phyloP scores from a whole-genome alignment of 202 grass and related monocot genomes.

The Zoysia matrella region DNA sequence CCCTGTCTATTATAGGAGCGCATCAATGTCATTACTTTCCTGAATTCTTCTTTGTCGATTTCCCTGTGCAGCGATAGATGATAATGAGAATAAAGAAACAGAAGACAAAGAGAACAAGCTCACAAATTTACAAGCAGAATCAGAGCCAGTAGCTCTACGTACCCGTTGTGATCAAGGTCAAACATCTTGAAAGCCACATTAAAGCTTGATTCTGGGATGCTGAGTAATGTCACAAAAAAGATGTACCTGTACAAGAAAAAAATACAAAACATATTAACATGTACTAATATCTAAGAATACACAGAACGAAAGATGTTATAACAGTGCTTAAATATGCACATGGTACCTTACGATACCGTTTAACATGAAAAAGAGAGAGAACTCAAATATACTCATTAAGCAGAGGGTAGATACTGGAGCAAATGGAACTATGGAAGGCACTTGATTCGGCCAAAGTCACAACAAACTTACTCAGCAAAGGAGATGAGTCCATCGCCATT shows the following conservation, averaged over 20 bases:
- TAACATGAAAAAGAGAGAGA: no score
- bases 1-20: slow-evolving; percentile 91
- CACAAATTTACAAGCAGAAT: slow-evolving; percentile 22
- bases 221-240: slow-evolving; percentile 57
- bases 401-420: background rate
- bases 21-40: slow-evolving; percentile 96
- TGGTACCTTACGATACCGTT: background rate
- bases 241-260: slow-evolving; percentile 72
- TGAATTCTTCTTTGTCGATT: slow-evolving; percentile 96
- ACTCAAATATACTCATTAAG: no score
- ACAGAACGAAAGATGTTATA: background rate
- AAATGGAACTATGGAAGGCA: background rate
- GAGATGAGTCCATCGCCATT: slow-evolving; percentile 95
- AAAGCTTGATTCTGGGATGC: slow-evolving; percentile 96
- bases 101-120: slow-evolving; percentile 19
- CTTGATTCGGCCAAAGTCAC: background rate
- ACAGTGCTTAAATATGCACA: background rate
- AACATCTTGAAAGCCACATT: slow-evolving; percentile 99
- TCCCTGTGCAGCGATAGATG: slow-evolving; percentile 62
- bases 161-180: slow-evolving; percentile 94
- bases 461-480: slow-evolving; percentile 86
- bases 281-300: slow-evolving; percentile 9
- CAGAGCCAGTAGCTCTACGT: slow-evolving; percentile 18
- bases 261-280: slow-evolving; percentile 44
- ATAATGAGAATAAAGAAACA: slow-evolving; percentile 41